These are phyloP conservation scores for Raphanus raphanistrum DNA, from an alignment of 345 rosid species.

Conservation along the genomic window DNA sequence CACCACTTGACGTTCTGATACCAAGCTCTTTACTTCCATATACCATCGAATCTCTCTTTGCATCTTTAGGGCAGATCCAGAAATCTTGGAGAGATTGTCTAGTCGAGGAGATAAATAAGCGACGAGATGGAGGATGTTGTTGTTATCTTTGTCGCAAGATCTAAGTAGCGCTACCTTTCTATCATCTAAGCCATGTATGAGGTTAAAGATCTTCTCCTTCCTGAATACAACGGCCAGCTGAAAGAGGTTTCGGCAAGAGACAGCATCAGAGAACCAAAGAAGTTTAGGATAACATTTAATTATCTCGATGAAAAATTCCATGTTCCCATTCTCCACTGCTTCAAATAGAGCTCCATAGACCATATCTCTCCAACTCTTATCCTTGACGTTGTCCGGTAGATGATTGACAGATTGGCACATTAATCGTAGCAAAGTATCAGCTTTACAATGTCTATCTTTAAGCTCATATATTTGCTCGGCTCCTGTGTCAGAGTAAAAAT, in stretches of 20 bases:
- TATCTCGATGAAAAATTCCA: background rate
- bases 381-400: background rate
- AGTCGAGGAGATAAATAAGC: conserved; percentile 15
- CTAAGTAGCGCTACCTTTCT: background rate
- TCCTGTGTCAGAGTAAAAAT: background rate
- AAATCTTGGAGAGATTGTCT: background rate
- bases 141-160: conserved; percentile 2
- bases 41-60: conserved; percentile 24
- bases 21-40: conserved; percentile 14
- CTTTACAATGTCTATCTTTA: background rate
- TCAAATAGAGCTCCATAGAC: background rate
- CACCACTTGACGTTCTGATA: background rate
- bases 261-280: background rate
- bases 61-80: conserved; percentile 27
- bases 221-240: conserved; percentile 16
- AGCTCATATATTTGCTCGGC: background rate
- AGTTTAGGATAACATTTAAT: background rate
- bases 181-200: conserved; percentile 8
- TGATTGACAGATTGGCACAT: background rate
- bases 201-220: conserved; percentile 17
- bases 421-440: background rate
- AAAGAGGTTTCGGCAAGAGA: conserved; percentile 5
- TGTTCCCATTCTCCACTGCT: conserved; percentile 18
- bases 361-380: background rate
- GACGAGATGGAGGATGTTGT: conserved; percentile 22